These are phyloP conservation scores for Saitozyma sp. DNA, from an alignment of 768 basidiomycete species.

Conservation along the genomic window DNA sequence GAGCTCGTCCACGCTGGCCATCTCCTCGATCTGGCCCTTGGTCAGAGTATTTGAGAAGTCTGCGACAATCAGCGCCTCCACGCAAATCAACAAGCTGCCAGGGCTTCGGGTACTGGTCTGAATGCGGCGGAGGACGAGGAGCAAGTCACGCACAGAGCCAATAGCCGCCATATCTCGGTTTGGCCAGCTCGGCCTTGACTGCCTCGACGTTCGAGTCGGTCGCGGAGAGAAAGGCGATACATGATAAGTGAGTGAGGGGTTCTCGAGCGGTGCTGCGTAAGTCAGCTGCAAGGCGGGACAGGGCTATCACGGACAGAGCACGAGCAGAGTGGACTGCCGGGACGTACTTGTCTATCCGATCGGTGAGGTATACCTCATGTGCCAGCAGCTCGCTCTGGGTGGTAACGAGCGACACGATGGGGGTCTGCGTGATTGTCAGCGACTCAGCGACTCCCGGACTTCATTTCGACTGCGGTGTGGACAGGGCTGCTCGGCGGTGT, in stretches of 20 bases:
- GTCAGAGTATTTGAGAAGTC: constrained; percentile 94
- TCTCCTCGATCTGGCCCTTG: constrained; percentile 84
- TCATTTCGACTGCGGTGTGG: too few species aligned
- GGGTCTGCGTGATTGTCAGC: constrained; percentile 61
- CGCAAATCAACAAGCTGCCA: too few species aligned
- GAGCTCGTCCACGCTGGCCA: constrained; percentile 91
- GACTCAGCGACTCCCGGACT: neutral
- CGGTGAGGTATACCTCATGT: constrained; percentile 96
- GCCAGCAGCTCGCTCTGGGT: constrained; percentile 91
- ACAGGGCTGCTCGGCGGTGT: too few species aligned
- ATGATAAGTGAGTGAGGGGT: constrained; percentile 94
- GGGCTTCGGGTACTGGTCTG: too few species aligned
- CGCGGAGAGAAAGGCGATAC: constrained; percentile 86
- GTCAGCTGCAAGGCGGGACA: neutral
- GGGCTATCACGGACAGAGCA: neutral
- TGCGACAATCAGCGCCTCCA: constrained; percentile 55
- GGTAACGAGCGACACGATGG: constrained; percentile 88
- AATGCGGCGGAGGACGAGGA: too few species aligned
- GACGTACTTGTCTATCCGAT: constrained; percentile 86
- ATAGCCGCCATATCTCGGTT: constrained; percentile 96
- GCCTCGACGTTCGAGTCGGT: constrained; percentile 79
- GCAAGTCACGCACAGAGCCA: constrained; percentile 98
- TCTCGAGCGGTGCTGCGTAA: constrained; percentile 62
- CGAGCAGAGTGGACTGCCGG: neutral
- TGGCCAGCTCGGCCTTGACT: constrained; percentile 76